Evolutionary conservation across 768 basidiomycete genomes (phyloP), one percentile per base, ranked within the genome.

Genomic region (Termitomyces sp.): DNA sequence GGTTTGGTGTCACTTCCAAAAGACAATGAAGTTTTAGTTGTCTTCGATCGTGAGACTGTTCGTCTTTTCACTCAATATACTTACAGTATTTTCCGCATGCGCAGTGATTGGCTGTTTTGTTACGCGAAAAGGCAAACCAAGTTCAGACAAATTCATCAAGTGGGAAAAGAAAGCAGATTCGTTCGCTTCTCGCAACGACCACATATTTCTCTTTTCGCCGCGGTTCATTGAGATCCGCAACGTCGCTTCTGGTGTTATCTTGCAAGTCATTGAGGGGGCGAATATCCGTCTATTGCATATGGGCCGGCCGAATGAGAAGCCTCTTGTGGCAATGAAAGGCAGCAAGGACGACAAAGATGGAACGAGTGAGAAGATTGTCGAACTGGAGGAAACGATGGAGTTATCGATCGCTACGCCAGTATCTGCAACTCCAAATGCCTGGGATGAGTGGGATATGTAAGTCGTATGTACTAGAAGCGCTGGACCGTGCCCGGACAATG

Each of bases 391-490:
- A 72, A 93, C 92, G 10, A 69, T 78, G 34, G 87, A 88, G 61
- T 70, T 86, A 44, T 66, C 68, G 29, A 65, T 65, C 9, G 68
- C 72, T 29, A 68, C 71, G 5, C 66, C 73, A n/a, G 68, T 72
- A 3, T 65, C 75, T 18, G 56, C 66, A 34, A 60, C 61, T 44
- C 71, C 73, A 16, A 69, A 70, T 33, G 64, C 81, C 56, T 91
- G 89, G 87, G 86, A 87, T 48, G 88, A 88, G 61, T 90, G 88
- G 86, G 87, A 88, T 64, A 85, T 87, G 82, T 73, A 59, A 68
- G 18, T 22, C 33, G 16, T 22, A 10, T 44, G 31, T 22, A 34
- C 28, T 29, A 18, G 4, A 5, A 26, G 3, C 0, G 13, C n/a
- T 15, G 31, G 20, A 50, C 31, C 6, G 26, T 41, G 8, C 24